phyloP scores from a whole-genome alignment of 768 basidiomycete genomes.

The Lentinula lateritia region DNA sequence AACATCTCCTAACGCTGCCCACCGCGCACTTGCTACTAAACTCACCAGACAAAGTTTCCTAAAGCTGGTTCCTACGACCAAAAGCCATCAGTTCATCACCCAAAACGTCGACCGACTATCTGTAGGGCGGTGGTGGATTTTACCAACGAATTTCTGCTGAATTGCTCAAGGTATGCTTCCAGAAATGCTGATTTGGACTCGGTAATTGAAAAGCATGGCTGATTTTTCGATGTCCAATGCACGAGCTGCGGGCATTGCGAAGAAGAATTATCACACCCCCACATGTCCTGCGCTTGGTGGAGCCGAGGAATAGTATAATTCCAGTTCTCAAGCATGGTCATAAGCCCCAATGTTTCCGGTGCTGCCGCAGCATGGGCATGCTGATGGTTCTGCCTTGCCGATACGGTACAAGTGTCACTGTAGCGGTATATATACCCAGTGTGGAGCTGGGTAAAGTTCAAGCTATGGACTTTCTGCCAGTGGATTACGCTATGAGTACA shows the following conservation, averaged over 20 bases:
- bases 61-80: constrained; percentile 27
- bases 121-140: constrained; percentile 28
- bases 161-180: constrained; percentile 7
- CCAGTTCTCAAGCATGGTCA: constrained; percentile 1
- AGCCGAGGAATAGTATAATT: constrained; percentile 32
- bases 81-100: constrained; percentile 47
- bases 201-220: constrained; percentile 57
- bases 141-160: not conserved
- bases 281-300: constrained; percentile 39
- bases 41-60: constrained; percentile 35
- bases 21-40: constrained; percentile 37
- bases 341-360: too few relatives aligned
- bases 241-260: constrained; percentile 38
- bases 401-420: too few relatives aligned
- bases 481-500: too few relatives aligned
- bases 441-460: too few relatives aligned
- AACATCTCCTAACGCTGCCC: constrained; percentile 52
- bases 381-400: too few relatives aligned
- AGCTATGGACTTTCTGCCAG: too few relatives aligned
- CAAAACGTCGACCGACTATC: constrained; percentile 60
- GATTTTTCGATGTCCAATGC: constrained; percentile 50
- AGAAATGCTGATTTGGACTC: constrained; percentile 9
- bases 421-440: too few relatives aligned
- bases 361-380: too few relatives aligned
- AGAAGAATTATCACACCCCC: constrained; percentile 33